Evolutionary conservation across 1,139 yeast genomes (phyloP).

Genomic region (Meyerozyma athensensis): DNA sequence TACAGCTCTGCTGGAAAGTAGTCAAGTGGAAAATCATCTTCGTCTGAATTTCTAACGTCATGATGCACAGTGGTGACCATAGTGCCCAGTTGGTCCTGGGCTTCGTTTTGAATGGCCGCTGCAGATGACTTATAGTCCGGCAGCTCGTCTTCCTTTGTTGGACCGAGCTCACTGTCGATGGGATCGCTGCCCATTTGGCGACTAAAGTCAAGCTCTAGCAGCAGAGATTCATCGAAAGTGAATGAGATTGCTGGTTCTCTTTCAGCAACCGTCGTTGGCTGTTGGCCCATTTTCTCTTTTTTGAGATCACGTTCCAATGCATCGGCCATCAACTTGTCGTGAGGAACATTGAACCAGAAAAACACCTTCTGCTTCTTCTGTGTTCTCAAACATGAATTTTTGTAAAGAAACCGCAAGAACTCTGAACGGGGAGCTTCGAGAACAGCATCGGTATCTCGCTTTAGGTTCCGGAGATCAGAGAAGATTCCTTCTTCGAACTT

Average conservation of each 20-base stretch:
- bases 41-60: conserved; percentile 16
- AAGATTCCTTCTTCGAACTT: conserved; percentile 97
- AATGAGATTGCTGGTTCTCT: conserved; percentile 64
- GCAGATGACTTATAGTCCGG: conserved; percentile 17
- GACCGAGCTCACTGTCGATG: background rate
- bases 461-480: conserved; percentile 81
- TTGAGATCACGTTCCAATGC: conserved; percentile 91
- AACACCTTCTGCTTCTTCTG: conserved; percentile 97
- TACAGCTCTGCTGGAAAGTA: conserved; percentile 30
- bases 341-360: conserved; percentile 95
- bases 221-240: conserved; percentile 40
- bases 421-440: conserved; percentile 85
- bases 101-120: background rate
- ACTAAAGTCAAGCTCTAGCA: background rate
- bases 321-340: conserved; percentile 87
- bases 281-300: conserved; percentile 57
- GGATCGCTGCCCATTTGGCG: conserved; percentile 1
- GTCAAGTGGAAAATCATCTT: conserved; percentile 68
- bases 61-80: conserved; percentile 4
- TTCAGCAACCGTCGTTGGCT: conserved; percentile 56
- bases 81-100: background rate
- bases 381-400: conserved; percentile 83
- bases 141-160: conserved; percentile 7
- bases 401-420: conserved; percentile 78
- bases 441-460: conserved; percentile 84